A percentile compares a stretch with the other conserved stretches of the same genome.
Conservation (phyloP, 768 basidiomycete species). For the Podaxis carcinomalis region DNA sequence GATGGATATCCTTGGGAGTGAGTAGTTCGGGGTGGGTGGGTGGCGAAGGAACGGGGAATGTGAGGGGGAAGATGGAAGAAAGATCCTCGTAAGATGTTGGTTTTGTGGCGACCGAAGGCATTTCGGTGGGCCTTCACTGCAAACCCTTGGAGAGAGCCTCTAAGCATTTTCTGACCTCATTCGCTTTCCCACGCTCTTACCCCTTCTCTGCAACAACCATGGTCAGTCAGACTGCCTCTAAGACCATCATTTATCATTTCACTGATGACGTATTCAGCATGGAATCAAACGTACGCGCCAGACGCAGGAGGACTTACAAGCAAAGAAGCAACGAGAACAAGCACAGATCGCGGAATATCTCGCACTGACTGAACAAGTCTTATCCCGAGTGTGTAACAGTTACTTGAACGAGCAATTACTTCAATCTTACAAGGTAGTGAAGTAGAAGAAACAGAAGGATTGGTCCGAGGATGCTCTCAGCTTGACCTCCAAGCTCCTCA, state of each 20-base stretch:
- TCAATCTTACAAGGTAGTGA: conserved; percentile 9
- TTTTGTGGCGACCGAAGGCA: conserved; percentile 56
- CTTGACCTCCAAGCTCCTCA: conserved; percentile 73
- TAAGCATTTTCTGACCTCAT: neutral
- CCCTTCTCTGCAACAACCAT: neutral
- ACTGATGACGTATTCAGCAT: conserved; percentile 43
- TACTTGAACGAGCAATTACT: conserved; percentile 1
- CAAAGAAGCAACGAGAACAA: conserved; percentile 64
- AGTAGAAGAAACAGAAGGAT: conserved; percentile 66
- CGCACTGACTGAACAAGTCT: conserved; percentile 55
- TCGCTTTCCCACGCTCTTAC: conserved; percentile 8
- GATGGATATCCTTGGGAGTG: conserved; percentile 67
- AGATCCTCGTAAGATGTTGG: conserved; percentile 43
- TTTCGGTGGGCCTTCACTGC: conserved; percentile 23
- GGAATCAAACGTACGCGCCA: conserved; percentile 62
- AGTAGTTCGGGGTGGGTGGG: conserved; percentile 74
- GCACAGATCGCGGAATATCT: conserved; percentile 77
- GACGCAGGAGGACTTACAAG: conserved; percentile 56
- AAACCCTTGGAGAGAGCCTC: neutral
- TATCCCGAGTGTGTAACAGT: conserved; percentile 51
- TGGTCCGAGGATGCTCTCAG: conserved; percentile 72
- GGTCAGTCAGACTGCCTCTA: conserved; percentile 3
- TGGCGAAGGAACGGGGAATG: conserved; percentile 80
- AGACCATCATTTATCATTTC: neutral
- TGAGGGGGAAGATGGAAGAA: conserved; percentile 70